phyloP scores from a whole-genome alignment of 2,329 filamentous ascomycete species.

The Leptographium procerum region DNA sequence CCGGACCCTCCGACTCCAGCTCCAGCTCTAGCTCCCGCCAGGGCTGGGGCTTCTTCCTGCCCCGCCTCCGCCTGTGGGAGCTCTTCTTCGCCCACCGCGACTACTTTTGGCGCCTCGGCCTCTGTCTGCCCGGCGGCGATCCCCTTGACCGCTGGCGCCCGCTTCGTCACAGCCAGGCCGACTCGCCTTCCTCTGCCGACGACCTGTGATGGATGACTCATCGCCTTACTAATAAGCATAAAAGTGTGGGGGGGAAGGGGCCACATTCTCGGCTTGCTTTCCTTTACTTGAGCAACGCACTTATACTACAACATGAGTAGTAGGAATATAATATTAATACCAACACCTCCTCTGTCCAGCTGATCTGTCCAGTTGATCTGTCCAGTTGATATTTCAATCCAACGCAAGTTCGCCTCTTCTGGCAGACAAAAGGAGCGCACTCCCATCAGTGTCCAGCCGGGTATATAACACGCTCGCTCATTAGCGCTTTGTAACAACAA shows the following conservation, averaged over 20 bases:
- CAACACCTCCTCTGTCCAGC: too few species aligned
- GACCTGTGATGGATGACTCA: too few species aligned
- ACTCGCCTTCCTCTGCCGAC: slow-evolving; percentile 13
- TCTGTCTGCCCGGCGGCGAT: slow-evolving; percentile 76
- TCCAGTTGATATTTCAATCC: too few species aligned
- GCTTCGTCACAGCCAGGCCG: slow-evolving; percentile 28
- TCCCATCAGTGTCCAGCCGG: not conserved
- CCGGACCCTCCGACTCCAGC: slow-evolving; percentile 34
- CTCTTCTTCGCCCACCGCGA: slow-evolving; percentile 88
- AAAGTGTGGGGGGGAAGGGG: too few species aligned
- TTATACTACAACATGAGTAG: too few species aligned
- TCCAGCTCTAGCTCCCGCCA: too few species aligned
- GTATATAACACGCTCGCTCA: not conserved
- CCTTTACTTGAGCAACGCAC: not conserved
- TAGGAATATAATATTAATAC: too few species aligned
- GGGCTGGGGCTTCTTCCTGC: slow-evolving; percentile 35
- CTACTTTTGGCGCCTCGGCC: slow-evolving; percentile 88
- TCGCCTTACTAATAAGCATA: too few species aligned
- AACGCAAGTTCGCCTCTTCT: not conserved
- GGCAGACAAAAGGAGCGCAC: not conserved
- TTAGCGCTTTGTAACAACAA: too few species aligned
- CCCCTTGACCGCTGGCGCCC: slow-evolving; percentile 54
- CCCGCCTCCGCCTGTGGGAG: slow-evolving; percentile 73
- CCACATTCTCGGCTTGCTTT: too few species aligned
- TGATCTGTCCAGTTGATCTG: too few species aligned